phyloP scores from a whole-genome alignment of 73 alveolate species.

The Uronychia binucleata region DNA sequence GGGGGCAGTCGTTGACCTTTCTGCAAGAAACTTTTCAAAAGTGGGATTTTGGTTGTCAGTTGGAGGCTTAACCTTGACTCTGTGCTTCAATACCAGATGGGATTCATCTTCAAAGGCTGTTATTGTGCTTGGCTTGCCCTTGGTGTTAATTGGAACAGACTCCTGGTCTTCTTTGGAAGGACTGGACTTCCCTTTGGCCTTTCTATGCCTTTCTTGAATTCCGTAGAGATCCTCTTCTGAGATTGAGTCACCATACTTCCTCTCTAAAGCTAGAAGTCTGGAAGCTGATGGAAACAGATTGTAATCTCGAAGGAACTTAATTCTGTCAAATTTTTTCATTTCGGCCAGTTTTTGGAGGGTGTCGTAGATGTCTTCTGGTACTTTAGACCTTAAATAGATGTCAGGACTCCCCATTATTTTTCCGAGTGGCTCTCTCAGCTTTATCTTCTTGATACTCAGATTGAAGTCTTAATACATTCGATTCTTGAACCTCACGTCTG shows the following conservation, averaged over 20 bases:
- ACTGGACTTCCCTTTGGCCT: neutral
- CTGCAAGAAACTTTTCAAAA: constrained; percentile 1
- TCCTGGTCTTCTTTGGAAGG: neutral
- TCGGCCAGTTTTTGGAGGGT: constrained; percentile 72
- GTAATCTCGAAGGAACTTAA: constrained; percentile 60
- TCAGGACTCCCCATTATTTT: constrained; percentile 74
- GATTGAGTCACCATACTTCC: constrained; percentile 78
- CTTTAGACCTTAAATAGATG: constrained; percentile 74
- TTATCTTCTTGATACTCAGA: constrained; percentile 62
- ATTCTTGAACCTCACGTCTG: constrained; percentile 68
- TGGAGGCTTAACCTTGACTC: constrained; percentile 32
- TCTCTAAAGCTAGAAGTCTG: constrained; percentile 51
- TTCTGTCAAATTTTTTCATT: constrained; percentile 68
- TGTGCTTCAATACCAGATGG: neutral
- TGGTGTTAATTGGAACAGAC: neutral
- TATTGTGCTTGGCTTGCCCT: neutral
- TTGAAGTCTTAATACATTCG: constrained; percentile 71
- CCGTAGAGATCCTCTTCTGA: constrained; percentile 71
- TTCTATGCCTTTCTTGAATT: constrained; percentile 5
- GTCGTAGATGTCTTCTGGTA: constrained; percentile 74
- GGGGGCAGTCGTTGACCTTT: constrained; percentile 15
- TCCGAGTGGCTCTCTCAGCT: constrained; percentile 63
- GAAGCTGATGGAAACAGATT: constrained; percentile 63
- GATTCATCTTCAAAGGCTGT: neutral
- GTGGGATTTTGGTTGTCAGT: constrained; percentile 7